These are phyloP conservation scores for Symbiodinium natans DNA, from an alignment of 73 alveolate species.

Conservation along the genomic window DNA sequence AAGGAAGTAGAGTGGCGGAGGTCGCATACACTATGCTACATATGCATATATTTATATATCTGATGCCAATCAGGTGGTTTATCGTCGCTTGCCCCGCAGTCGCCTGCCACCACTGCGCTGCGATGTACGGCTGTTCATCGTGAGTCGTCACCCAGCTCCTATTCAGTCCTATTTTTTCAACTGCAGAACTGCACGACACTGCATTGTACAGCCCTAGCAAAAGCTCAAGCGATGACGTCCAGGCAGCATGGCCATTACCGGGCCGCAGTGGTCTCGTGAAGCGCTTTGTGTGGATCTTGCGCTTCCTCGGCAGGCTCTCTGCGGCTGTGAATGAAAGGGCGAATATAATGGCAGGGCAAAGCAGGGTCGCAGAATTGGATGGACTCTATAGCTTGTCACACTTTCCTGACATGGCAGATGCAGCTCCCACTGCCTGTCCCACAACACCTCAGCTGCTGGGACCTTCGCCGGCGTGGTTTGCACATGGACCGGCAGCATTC, in stretches of 20 bases:
- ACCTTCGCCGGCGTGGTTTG: constrained; percentile 48
- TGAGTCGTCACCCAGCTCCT: constrained; percentile 38
- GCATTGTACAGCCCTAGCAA: not conserved
- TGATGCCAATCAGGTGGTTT: constrained; percentile 2
- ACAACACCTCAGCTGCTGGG: constrained; percentile 68
- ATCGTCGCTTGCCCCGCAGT: constrained; percentile 38
- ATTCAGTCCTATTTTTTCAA: not conserved
- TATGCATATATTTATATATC: not conserved
- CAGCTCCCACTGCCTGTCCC: constrained; percentile 80
- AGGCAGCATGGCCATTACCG: constrained; percentile 86
- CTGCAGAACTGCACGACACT: not conserved
- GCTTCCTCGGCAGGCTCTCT: constrained; percentile 51
- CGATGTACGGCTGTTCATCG: constrained; percentile 66
- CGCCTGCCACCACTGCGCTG: constrained; percentile 89
- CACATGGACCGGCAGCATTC: constrained; percentile 83
- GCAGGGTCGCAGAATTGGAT: no score
- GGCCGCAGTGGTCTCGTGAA: constrained; percentile 67
- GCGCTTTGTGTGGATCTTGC: constrained; percentile 45
- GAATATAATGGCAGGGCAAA: not conserved
- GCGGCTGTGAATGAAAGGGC: not conserved
- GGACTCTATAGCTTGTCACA: no score
- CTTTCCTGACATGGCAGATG: constrained; percentile 50
- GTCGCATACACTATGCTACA: not conserved
- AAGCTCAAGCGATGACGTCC: not conserved
- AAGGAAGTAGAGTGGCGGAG: no score